Conservation (phyloP, 495 filamentous ascomycete genomes). For the Lasiosphaeris hirsuta region DNA sequence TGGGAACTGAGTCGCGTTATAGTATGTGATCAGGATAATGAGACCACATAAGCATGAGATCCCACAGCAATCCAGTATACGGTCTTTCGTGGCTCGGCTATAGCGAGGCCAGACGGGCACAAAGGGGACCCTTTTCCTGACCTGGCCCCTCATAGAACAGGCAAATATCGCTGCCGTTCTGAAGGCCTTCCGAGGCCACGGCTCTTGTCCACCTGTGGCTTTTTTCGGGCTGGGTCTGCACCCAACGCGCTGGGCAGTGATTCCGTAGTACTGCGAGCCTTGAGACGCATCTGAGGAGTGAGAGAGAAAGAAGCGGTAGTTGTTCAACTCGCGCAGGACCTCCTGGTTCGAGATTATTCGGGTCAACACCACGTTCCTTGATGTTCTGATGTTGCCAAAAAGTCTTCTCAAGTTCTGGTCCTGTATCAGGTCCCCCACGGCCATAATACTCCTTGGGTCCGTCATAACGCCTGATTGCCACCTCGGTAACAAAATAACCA, state of each 20-base stretch:
- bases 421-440: not conserved
- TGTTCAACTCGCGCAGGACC: not conserved
- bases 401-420: not conserved
- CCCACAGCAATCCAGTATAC: not conserved
- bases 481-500: not conserved
- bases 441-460: not conserved
- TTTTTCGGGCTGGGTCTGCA: too few species aligned
- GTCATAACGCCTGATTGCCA: slow-evolving; percentile 2
- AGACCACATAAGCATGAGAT: slow-evolving; percentile 2
- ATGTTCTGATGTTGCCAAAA: not conserved
- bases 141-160: too few species aligned
- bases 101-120: too few species aligned
- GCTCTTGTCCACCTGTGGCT: too few species aligned
- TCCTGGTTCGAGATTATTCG: not conserved
- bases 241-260: too few species aligned
- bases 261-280: not conserved
- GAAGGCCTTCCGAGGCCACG: too few species aligned
- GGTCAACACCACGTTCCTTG: not conserved
- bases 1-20: not conserved
- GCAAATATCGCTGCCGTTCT: too few species aligned
- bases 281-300: not conserved
- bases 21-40: slow-evolving; percentile 4
- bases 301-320: not conserved
- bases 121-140: not conserved
- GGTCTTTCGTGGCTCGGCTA: not conserved